These are phyloP conservation scores for Fremontodendron californicum DNA, from an alignment of 345 rosid genomes.

Conservation along the genomic window DNA sequence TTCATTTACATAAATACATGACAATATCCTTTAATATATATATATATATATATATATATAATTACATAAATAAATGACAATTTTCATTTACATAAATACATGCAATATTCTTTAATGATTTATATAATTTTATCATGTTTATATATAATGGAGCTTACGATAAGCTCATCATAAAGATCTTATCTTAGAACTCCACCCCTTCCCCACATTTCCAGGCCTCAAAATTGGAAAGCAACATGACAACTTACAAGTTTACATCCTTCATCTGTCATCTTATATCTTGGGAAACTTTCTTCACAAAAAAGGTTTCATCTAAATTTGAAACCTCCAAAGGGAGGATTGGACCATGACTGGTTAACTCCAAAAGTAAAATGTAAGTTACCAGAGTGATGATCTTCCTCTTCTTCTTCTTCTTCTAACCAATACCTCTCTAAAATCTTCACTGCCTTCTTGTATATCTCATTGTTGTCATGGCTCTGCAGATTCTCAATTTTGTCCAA, in stretches of 20 bases:
- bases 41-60: too few species aligned
- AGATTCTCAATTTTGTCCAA: conserved; percentile 70
- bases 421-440: conserved; percentile 65
- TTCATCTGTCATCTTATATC: too few species aligned
- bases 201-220: not conserved
- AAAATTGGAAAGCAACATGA: not conserved
- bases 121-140: too few species aligned
- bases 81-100: too few species aligned
- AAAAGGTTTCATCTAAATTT: conserved; percentile 43
- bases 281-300: not conserved
- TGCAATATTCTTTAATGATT: too few species aligned
- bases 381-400: conserved; percentile 30
- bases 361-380: conserved; percentile 44
- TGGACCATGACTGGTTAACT: conserved; percentile 42
- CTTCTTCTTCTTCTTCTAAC: conserved; percentile 56
- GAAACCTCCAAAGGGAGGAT: conserved; percentile 57
- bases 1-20: too few species aligned
- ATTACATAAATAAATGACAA: too few species aligned
- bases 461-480: conserved; percentile 66
- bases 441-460: conserved; percentile 66
- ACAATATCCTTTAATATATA: too few species aligned
- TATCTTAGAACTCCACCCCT: too few species aligned
- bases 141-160: too few species aligned
- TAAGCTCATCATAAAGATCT: too few species aligned
- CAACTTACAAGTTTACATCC: not conserved